These are phyloP conservation scores for Aureobasidium sp. DNA, from an alignment of 2,329 filamentous ascomycete species.

Conservation along the genomic window DNA sequence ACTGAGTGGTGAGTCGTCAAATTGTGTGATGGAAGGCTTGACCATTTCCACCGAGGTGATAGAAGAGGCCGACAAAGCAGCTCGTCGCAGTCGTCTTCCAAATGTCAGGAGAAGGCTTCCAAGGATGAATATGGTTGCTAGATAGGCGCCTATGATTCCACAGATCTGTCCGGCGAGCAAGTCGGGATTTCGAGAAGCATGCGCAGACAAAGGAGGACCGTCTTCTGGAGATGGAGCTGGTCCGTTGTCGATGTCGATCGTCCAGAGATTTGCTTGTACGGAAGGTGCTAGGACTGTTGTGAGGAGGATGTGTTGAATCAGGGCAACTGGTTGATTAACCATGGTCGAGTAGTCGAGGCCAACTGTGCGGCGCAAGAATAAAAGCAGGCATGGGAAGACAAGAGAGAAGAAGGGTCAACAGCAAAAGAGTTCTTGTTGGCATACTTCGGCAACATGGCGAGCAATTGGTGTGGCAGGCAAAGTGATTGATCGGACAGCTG, in stretches of 20 bases:
- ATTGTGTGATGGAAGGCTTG: slow-evolving; percentile 34
- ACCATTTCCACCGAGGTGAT: slow-evolving; percentile 52
- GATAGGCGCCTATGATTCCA: slow-evolving; percentile 76
- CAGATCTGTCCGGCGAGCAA: slow-evolving; percentile 76
- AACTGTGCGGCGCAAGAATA: neutral
- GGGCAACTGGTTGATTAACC: neutral
- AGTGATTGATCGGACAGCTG: slow-evolving; percentile 1
- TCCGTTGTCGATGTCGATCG: slow-evolving; percentile 45
- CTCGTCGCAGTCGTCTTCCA: slow-evolving; percentile 36
- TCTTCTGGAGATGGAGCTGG: slow-evolving; percentile 55
- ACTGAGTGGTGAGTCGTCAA: slow-evolving; percentile 30
- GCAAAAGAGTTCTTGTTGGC: neutral
- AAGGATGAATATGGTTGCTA: slow-evolving; percentile 67
- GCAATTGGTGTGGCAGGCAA: neutral
- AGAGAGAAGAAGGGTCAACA: neutral
- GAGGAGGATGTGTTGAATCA: neutral
- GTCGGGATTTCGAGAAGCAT: slow-evolving; percentile 52
- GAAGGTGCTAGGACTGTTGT: neutral
- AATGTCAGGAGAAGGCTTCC: slow-evolving; percentile 50
- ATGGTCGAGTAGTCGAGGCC: neutral
- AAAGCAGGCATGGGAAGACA: neutral
- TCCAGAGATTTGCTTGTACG: slow-evolving; percentile 25
- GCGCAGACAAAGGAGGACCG: slow-evolving; percentile 52
- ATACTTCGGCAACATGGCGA: neutral
- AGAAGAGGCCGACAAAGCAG: slow-evolving; percentile 41